A percentile compares a stretch with the other conserved stretches of the same genome.
phyloP scores from a whole-genome alignment of 768 basidiomycete species.

The Royoungia palumana region DNA sequence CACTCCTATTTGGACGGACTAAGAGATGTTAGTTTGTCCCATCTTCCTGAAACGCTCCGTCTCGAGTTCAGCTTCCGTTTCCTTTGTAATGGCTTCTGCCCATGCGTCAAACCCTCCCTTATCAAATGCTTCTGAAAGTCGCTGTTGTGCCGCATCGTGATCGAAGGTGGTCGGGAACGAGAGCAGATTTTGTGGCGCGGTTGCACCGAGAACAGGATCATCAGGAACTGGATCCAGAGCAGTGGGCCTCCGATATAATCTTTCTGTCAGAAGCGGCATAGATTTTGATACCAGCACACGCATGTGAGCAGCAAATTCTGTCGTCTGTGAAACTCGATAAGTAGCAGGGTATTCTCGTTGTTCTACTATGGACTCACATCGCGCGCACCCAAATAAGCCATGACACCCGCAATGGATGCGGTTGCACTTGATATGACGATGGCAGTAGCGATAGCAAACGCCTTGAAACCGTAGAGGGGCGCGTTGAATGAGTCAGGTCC shows the following conservation, averaged over 20 bases:
- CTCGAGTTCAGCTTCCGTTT: slow-evolving; percentile 56
- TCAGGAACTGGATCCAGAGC: slow-evolving; percentile 15
- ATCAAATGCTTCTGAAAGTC: slow-evolving; percentile 55
- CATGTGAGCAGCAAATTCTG: slow-evolving; percentile 60
- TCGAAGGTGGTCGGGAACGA: slow-evolving; percentile 7
- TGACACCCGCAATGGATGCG: slow-evolving; percentile 45
- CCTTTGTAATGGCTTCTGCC: slow-evolving; percentile 49
- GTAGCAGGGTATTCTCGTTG: not conserved
- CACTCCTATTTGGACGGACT: too few relatives aligned
- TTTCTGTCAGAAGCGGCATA: slow-evolving; percentile 49
- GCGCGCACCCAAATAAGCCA: slow-evolving; percentile 49
- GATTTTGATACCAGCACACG: slow-evolving; percentile 43
- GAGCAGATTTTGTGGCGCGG: not conserved
- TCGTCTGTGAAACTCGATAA: slow-evolving; percentile 36
- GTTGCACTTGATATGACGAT: slow-evolving; percentile 50
- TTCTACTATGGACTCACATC: slow-evolving; percentile 37
- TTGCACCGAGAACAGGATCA: not conserved
- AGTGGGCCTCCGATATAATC: slow-evolving; percentile 48
- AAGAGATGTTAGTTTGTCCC: not conserved
- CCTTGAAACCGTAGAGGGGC: slow-evolving; percentile 55
- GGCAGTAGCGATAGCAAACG: slow-evolving; percentile 62
- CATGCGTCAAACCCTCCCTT: slow-evolving; percentile 56
- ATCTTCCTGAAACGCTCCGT: slow-evolving; percentile 40
- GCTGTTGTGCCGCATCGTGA: slow-evolving; percentile 45
- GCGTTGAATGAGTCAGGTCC: slow-evolving; percentile 43